phyloP scores from a whole-genome alignment of 2,329 filamentous ascomycete species.

The Verticillium dahliae region DNA sequence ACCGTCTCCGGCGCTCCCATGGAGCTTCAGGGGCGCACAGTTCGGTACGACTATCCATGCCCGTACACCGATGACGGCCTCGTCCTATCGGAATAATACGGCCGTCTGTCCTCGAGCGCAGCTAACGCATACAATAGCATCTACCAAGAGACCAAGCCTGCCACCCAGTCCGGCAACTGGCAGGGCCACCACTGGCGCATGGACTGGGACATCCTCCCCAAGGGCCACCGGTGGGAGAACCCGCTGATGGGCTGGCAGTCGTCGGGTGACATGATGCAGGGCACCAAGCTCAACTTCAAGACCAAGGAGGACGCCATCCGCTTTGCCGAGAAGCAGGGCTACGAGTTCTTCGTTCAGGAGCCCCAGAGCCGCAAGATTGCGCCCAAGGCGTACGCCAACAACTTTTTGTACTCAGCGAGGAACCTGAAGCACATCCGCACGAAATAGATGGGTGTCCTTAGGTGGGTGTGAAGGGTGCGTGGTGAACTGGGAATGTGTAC shows the following conservation, averaged over 20 bases:
- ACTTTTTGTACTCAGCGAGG: constrained; percentile 79
- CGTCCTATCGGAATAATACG: too few species aligned
- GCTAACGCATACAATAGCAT: constrained; percentile 53
- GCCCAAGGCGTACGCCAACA: constrained; percentile 94
- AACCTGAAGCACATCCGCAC: constrained; percentile 85
- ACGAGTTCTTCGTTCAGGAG: constrained; percentile 98
- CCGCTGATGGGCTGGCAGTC: constrained; percentile 98
- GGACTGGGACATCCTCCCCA: constrained; percentile 93
- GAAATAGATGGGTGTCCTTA: constrained; percentile 47
- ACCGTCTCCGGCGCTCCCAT: constrained; percentile 87
- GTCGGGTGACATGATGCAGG: constrained; percentile 90
- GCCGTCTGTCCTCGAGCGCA: too few species aligned
- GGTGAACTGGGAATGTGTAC: constrained; percentile 14
- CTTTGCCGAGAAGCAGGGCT: constrained; percentile 98
- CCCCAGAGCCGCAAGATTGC: constrained; percentile 80
- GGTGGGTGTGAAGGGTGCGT: not conserved
- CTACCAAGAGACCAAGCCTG: constrained; percentile 86
- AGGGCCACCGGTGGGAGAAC: constrained; percentile 98
- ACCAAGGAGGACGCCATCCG: constrained; percentile 88
- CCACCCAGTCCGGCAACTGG: constrained; percentile 91
- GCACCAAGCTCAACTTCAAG: constrained; percentile 84
- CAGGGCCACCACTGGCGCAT: constrained; percentile 83
- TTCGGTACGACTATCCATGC: constrained; percentile 59
- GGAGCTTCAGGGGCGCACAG: constrained; percentile 88
- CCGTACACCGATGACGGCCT: not conserved